These are phyloP conservation scores for Umbilicaria muhlenbergii DNA, from an alignment of 495 filamentous ascomycete species.

Conservation along the genomic window DNA sequence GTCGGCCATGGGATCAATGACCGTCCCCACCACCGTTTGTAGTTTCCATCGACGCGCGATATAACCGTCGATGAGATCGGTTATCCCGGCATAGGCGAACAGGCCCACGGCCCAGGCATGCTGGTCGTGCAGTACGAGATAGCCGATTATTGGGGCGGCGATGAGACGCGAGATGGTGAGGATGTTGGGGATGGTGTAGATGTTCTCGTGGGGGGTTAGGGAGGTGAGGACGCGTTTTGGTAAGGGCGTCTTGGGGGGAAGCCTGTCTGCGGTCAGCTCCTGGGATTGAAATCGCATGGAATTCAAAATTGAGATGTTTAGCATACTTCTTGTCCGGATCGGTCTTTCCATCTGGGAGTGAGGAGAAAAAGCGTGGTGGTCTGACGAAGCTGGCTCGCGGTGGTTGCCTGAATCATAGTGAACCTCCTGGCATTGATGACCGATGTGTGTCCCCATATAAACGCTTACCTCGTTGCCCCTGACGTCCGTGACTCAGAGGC, in stretches of 20 bases:
- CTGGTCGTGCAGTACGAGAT: conserved; percentile 71
- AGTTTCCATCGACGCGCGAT: conserved; percentile 77
- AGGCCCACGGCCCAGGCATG: conserved; percentile 63
- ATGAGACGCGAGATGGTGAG: conserved; percentile 77
- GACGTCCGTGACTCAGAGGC: no score
- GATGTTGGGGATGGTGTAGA: conserved; percentile 87
- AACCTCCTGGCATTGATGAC: no score
- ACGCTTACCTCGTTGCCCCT: no score
- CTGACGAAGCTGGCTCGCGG: no score
- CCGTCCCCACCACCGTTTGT: conserved; percentile 87
- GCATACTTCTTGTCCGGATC: no score
- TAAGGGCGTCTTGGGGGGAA: conserved; percentile 5
- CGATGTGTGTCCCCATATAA: no score
- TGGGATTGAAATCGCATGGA: no score
- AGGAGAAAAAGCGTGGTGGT: no score
- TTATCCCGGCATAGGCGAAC: conserved; percentile 82
- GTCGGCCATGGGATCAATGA: conserved; percentile 95
- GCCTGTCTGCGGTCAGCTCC: not conserved
- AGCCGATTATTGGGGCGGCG: conserved; percentile 74
- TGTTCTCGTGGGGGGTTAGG: conserved; percentile 65
- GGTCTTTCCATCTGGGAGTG: no score
- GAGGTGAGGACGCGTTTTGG: conserved; percentile 31
- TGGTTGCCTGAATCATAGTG: no score
- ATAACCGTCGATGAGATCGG: conserved; percentile 82
- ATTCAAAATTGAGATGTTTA: no score